These are phyloP conservation scores for Melianthus villosus DNA, from an alignment of 441 rosid genomes.

Conservation along the genomic window DNA sequence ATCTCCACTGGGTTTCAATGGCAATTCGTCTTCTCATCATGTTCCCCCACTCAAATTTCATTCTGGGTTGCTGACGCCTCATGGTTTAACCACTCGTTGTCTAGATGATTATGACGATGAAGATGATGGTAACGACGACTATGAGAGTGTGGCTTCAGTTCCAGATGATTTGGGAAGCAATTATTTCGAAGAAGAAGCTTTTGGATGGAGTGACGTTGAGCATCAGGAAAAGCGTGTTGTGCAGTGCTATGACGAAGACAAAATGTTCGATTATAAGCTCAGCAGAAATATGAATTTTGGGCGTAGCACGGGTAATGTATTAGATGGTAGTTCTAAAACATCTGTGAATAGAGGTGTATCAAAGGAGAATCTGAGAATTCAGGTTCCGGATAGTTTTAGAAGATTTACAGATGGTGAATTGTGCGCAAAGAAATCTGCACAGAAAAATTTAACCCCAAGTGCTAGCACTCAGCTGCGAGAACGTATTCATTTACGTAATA, in stretches of 20 bases:
- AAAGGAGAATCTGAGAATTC: constrained; percentile 50
- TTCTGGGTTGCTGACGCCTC: constrained; percentile 34
- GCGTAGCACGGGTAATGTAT: background rate
- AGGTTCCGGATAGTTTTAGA: constrained; percentile 37
- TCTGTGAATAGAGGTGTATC: constrained; percentile 41
- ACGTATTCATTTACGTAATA: constrained; percentile 29
- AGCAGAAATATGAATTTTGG: constrained; percentile 20
- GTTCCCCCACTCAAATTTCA: constrained; percentile 51
- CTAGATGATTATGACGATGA: constrained; percentile 12
- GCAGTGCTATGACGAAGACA: constrained; percentile 20
- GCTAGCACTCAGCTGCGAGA: constrained; percentile 25
- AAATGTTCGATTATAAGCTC: constrained; percentile 16
- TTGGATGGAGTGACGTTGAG: constrained; percentile 7
- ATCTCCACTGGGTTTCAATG: constrained; percentile 39
- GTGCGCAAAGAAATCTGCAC: constrained; percentile 15
- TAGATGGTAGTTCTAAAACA: background rate
- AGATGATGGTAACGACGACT: constrained; percentile 12
- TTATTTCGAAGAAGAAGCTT: constrained; percentile 21
- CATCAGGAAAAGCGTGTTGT: constrained; percentile 14
- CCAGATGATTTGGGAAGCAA: constrained; percentile 19
- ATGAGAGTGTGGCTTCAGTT: constrained; percentile 55
- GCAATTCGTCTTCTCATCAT: constrained; percentile 30
- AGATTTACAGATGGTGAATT: constrained; percentile 42
- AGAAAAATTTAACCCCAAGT: constrained; percentile 21
- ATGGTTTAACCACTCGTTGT: constrained; percentile 19